Percentiles rank a stretch among this genome's conserved stretches.
phyloP scores from a whole-genome alignment of 2,329 filamentous ascomycete species.

The Ascochyta fabae region DNA sequence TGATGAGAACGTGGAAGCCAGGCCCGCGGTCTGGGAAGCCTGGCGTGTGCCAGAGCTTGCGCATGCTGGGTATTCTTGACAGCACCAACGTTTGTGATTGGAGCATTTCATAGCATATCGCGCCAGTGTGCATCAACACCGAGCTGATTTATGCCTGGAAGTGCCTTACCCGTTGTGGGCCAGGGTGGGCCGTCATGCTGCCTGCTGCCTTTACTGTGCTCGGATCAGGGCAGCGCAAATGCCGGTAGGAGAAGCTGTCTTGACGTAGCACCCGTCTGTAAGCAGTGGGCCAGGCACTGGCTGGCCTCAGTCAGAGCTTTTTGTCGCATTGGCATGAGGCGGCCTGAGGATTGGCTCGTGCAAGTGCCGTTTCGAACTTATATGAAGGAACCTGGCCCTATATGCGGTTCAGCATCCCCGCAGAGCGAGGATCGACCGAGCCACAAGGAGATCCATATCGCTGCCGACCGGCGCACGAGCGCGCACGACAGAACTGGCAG shows the following conservation, averaged over 20 bases:
- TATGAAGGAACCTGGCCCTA: conserved; percentile 43
- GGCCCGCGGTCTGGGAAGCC: conserved; percentile 32
- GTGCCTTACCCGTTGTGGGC: conserved; percentile 30
- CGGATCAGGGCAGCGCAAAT: conserved; percentile 27
- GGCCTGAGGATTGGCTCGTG: conserved; percentile 49
- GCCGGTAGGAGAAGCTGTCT: conserved; percentile 43
- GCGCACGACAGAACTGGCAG: conserved; percentile 32
- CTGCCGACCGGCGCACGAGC: conserved; percentile 40
- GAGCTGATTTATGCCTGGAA: conserved; percentile 39
- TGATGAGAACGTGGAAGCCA: conserved; percentile 35
- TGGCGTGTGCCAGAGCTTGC: conserved; percentile 25
- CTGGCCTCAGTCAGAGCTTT: conserved; percentile 37
- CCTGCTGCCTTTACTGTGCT: conserved; percentile 35
- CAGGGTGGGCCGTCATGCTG: conserved; percentile 34
- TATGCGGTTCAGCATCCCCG: conserved; percentile 48
- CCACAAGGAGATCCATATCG: conserved; percentile 42
- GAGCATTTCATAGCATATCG: conserved; percentile 22
- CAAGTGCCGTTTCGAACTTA: conserved; percentile 50
- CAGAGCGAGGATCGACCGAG: conserved; percentile 44
- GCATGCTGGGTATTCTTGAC: conserved; percentile 8
- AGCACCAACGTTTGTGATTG: conserved; percentile 10
- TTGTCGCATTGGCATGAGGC: conserved; percentile 47
- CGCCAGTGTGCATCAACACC: conserved; percentile 30
- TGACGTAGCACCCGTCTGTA: conserved; percentile 48
- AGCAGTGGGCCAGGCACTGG: conserved; percentile 37